A percentile compares a stretch with the other conserved stretches of the same genome.
Evolutionary conservation across 1,284 basidiomycete genomes (phyloP).

Genomic region (Vanrija sp.): DNA sequence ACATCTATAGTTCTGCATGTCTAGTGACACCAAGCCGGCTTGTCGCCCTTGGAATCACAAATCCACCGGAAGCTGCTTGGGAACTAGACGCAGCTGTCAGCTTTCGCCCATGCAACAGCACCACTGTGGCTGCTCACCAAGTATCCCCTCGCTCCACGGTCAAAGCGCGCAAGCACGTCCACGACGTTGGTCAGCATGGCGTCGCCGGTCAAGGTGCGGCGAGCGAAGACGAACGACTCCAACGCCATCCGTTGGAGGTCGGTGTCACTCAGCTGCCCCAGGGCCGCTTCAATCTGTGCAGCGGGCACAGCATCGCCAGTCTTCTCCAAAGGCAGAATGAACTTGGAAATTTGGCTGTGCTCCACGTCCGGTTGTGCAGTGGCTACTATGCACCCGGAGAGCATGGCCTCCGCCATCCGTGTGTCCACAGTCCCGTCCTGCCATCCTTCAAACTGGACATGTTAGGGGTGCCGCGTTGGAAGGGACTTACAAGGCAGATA

Average conservation of each 20-base stretch:
- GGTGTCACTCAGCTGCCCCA: not conserved
- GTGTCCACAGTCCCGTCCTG: conserved; percentile 24
- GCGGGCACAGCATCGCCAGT: not conserved
- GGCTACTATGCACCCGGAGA: conserved; percentile 39
- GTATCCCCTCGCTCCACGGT: conserved; percentile 2
- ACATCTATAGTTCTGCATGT: too few relatives aligned
- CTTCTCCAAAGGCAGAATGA: not conserved
- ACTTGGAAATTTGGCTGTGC: conserved; percentile 17
- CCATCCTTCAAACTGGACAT: conserved; percentile 34
- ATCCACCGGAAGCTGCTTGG: not conserved
- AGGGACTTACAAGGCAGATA: conserved; percentile 31
- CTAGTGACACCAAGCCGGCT: conserved; percentile 1
- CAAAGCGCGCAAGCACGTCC: not conserved
- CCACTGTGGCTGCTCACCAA: not conserved
- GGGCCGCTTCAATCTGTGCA: not conserved
- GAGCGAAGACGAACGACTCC: conserved; percentile 3
- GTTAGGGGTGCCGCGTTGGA: too few relatives aligned
- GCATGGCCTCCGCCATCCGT: conserved; percentile 35
- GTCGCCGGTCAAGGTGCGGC: not conserved
- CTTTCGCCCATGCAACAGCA: not conserved
- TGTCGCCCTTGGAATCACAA: not conserved
- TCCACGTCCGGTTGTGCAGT: conserved; percentile 26
- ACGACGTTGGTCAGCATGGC: not conserved
- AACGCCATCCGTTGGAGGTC: not conserved
- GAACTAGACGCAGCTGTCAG: not conserved